phyloP scores from a whole-genome alignment of 148 eudicot genomes.

The Limonium bicolor region DNA sequence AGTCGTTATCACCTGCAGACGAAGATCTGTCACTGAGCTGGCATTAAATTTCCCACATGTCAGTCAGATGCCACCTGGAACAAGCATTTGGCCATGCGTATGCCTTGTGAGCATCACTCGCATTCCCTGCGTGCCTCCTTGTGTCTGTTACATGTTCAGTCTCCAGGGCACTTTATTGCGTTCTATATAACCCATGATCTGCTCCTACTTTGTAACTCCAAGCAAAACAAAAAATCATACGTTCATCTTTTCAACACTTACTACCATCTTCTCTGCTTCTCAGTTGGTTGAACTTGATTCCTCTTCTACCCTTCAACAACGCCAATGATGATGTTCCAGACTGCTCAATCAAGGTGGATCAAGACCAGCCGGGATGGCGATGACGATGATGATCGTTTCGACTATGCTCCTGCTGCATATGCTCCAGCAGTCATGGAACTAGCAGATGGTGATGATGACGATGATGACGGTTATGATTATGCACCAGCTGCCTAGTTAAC shows the following conservation, averaged over 20 bases:
- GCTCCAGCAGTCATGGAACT: too few relatives aligned
- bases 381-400: not conserved
- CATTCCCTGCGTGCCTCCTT: not conserved
- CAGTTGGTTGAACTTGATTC: too few relatives aligned
- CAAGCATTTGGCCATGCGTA: slow-evolving; percentile 1
- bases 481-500: slow-evolving; percentile 18
- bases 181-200: too few relatives aligned
- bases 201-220: too few relatives aligned
- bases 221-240: too few relatives aligned
- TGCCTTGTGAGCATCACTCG: not conserved
- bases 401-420: not conserved
- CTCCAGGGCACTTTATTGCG: too few relatives aligned
- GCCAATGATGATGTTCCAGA: not conserved
- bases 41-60: not conserved
- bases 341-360: not conserved
- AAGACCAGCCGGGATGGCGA: not conserved
- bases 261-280: too few relatives aligned
- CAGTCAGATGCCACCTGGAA: not conserved
- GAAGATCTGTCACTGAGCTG: slow-evolving; percentile 1
- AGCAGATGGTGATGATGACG: slow-evolving; percentile 18
- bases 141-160: too few relatives aligned
- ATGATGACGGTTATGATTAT: slow-evolving; percentile 11
- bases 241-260: too few relatives aligned
- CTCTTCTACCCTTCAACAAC: too few relatives aligned
- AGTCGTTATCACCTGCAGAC: too few relatives aligned